These are phyloP conservation scores for Geotrichum phurueaensis DNA, from an alignment of 1,139 yeast species.

Conservation along the genomic window DNA sequence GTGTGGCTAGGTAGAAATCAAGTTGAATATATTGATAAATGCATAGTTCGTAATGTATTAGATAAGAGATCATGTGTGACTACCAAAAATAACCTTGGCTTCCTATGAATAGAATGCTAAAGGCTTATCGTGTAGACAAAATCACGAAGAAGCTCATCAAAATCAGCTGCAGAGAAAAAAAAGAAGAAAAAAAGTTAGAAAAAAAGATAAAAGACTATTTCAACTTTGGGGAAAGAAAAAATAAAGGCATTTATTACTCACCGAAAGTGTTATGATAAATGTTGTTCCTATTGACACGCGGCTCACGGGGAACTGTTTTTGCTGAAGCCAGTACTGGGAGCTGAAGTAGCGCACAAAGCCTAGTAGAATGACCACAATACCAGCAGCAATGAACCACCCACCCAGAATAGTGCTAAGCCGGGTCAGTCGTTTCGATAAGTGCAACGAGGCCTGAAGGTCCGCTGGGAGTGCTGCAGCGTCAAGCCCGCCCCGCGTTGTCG, in stretches of 20 bases:
- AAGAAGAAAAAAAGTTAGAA: not conserved
- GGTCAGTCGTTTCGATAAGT: conserved; percentile 16
- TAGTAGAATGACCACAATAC: conserved; percentile 38
- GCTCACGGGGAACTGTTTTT: conserved; percentile 48
- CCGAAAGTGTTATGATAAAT: conserved; percentile 37
- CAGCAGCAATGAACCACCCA: conserved; percentile 39
- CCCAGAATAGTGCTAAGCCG: conserved; percentile 28
- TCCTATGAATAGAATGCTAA: not conserved
- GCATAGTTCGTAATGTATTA: too few species aligned
- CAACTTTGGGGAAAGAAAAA: not conserved
- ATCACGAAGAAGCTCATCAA: conserved; percentile 11
- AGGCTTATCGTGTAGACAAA: not conserved
- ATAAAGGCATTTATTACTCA: conserved; percentile 20
- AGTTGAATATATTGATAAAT: too few species aligned
- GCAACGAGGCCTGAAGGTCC: not conserved
- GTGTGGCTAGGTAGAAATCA: too few species aligned
- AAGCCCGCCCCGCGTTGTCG: not conserved
- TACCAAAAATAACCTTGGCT: not conserved
- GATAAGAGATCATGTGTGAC: not conserved
- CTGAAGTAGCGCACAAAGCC: conserved; percentile 43
- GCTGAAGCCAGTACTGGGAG: conserved; percentile 43
- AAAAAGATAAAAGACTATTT: not conserved
- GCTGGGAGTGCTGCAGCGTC: conserved; percentile 1
- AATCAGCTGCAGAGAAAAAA: conserved; percentile 3
- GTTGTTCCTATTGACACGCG: conserved; percentile 35